Evolutionary conservation across 1,284 basidiomycete genomes (phyloP), one percentile per base, ranked within the genome.

Genomic region (Porodaedalea pini): DNA sequence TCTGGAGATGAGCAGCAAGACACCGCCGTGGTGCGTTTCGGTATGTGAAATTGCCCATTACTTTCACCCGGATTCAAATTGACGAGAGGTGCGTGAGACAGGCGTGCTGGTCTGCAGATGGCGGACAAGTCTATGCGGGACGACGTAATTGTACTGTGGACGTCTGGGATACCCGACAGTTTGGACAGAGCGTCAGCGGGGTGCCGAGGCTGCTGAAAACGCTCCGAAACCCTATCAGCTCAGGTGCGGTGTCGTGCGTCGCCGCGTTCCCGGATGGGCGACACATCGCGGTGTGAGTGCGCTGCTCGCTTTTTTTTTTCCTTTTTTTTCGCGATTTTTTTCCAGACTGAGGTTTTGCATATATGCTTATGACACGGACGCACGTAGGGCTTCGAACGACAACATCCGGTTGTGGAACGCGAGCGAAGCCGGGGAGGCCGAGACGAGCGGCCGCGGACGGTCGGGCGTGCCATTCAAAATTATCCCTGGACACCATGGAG

Each of bases 391-490:
- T 6, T 95, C 92, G 15, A 83, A 86, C 57, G 96, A 99, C 73
- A 98, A 98, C 68, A 83, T 99, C 58, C 80, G 97, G 27, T 70
- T 99, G 43, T 99, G 95, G 95, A 94, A 98, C 67, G 90, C 90
- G 29, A 81, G 83, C 19, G 89, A 93, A 63, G 82, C 83, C 43
- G 82, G 81, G 52, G 85, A 91, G 66, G 72, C 77, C 6, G 88
- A 90, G 66, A 77, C 76, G 6, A 77, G 67, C 53, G 78, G 79
- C 39, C 23, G 43, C 62, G 62, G 45, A 68, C 64, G 55, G 67
- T 39, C 57, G 63, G 81, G 85, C 6, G 85, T 87, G 17, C 89
- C 89, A 62, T 98, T 98, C 79, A 94, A 94, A 72, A 97, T 98
- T 61, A 92, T 99, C 37, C 90, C 94, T 3, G 96, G 96, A 0